These are phyloP conservation scores for Aspergillus vadensis DNA, from an alignment of 2,329 filamentous ascomycete species.

Conservation along the genomic window DNA sequence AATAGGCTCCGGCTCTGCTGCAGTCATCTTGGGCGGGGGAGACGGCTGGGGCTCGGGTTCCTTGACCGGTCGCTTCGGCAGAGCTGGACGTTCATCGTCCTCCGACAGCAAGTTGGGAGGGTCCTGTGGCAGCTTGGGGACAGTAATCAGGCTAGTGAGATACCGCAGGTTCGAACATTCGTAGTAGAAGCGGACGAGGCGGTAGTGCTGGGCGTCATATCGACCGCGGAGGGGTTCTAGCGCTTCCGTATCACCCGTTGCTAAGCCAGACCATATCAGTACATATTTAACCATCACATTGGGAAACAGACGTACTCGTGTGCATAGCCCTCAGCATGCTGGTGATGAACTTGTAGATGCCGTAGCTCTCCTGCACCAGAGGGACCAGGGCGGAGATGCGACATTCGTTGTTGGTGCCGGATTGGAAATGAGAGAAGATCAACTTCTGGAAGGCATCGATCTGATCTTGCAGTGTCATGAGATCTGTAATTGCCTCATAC, in stretches of 20 bases:
- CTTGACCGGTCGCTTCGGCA: conserved; percentile 73
- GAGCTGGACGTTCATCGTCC: conserved; percentile 77
- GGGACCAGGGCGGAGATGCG: conserved; percentile 91
- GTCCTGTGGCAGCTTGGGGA: conserved; percentile 92
- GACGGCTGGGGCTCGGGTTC: conserved; percentile 71
- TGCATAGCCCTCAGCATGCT: conserved; percentile 99
- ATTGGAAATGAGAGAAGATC: conserved; percentile 94
- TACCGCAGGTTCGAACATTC: conserved; percentile 98
- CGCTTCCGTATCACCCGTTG: conserved; percentile 90
- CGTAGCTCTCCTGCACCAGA: conserved; percentile 95
- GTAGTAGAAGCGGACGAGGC: conserved; percentile 96
- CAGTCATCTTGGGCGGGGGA: conserved; percentile 65
- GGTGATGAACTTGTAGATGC: conserved; percentile 99
- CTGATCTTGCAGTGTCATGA: conserved; percentile 96
- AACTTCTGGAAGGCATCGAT: conserved; percentile 98
- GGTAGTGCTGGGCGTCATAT: conserved; percentile 95
- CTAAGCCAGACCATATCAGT: conserved; percentile 43
- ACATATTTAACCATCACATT: neutral
- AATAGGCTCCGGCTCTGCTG: conserved; percentile 85
- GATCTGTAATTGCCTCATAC: conserved; percentile 90
- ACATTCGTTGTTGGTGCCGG: conserved; percentile 91
- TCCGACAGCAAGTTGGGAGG: conserved; percentile 85
- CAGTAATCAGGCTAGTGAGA: conserved; percentile 91
- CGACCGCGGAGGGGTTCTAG: conserved; percentile 82
- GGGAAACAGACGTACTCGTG: conserved; percentile 63